Evolutionary conservation across 2,329 filamentous ascomycete genomes (phyloP).

Genomic region (Bipolaris victoriae): DNA sequence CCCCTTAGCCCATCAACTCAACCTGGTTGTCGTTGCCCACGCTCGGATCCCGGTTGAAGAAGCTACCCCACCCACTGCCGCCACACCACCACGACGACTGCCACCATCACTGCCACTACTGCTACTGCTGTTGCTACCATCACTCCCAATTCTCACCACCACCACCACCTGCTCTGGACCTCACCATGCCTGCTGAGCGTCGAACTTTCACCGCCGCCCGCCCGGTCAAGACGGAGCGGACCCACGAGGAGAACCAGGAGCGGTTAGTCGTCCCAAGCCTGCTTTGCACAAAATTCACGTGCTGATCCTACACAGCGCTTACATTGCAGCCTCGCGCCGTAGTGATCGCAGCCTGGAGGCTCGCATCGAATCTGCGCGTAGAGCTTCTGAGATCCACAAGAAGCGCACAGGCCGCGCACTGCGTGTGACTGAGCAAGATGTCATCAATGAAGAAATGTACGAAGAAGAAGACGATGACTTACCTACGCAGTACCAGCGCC

Average conservation of each 20-base stretch:
- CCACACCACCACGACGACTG: conserved; percentile 15
- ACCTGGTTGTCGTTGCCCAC: conserved; percentile 10
- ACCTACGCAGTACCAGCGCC: conserved; percentile 68
- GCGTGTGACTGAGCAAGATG: conserved; percentile 83
- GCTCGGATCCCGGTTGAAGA: conserved; percentile 4
- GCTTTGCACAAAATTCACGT: not conserved
- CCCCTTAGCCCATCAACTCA: not conserved
- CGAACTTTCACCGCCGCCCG: conserved; percentile 42
- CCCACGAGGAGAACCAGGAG: conserved; percentile 82
- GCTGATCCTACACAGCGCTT: conserved; percentile 65
- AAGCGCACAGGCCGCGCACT: conserved; percentile 82
- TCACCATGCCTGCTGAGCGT: conserved; percentile 50
- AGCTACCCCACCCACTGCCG: conserved; percentile 14
- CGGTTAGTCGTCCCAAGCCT: conserved; percentile 50
- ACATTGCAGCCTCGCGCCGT: conserved; percentile 87
- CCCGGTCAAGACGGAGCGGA: conserved; percentile 70
- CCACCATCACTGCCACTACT: conserved; percentile 3
- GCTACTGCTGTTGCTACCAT: conserved; percentile 11
- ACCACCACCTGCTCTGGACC: not conserved
- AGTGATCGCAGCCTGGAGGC: conserved; percentile 88
- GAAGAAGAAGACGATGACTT: conserved; percentile 90
- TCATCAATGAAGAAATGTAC: conserved; percentile 93
- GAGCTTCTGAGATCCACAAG: conserved; percentile 91
- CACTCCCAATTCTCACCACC: not conserved
- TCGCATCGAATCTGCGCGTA: conserved; percentile 81